Base-by-base conservation (phyloP, 371 early-diverging fungal species). In the Encephalitozoon cuniculi region DNA sequence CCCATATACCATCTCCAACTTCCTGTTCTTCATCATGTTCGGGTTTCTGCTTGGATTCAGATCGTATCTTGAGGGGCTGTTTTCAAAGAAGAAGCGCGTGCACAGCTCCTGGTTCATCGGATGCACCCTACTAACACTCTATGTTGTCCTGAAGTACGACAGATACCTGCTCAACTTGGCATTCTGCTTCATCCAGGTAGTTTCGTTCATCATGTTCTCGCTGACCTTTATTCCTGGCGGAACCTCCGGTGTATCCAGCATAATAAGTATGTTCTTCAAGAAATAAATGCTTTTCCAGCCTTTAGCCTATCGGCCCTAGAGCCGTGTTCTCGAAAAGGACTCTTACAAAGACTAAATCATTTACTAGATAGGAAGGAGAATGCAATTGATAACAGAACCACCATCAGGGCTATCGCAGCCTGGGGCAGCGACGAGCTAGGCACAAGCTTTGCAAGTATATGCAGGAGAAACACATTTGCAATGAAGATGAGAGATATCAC, bases 401-500 rank as follows among this genome's bases (percentile, higher is more conserved):
- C 51, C 41, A 79, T 64, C 4, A 75, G 64, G 23, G 75, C 71
- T 43, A 78, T 66, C 30, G 81, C 53, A 30, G 76, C 46, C 51
- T 81, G 75, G 9, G 68, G 70, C 40, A 80, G 55, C 30, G 73
- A 73, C 15, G 75, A 43, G 44, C 71, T 43, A 11, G 83, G 77
- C 15, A 75, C 74, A 74, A 85, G 76, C 72, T 76, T 78, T n/a
- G 72, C 68, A 11, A 79, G 65, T 25, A 85, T 59, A 73, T 85
- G 85, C 15, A 82, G 71, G 0, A 79, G 11, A 67, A 83, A 77
- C 18, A 85, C 81, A 71, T 69, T 80, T 25, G 37, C 75, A 39
- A 85, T 82, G 74, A 83, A 83, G 28, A 74, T 68, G 0, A 85
- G 34, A 12, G 83, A 83, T 7, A 83, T 71, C 23, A 83, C 65